A percentile compares a stretch with the other conserved stretches of the same genome.
phyloP scores from a whole-genome alignment of 257 asterid species.

The Solanum clarkiae region DNA sequence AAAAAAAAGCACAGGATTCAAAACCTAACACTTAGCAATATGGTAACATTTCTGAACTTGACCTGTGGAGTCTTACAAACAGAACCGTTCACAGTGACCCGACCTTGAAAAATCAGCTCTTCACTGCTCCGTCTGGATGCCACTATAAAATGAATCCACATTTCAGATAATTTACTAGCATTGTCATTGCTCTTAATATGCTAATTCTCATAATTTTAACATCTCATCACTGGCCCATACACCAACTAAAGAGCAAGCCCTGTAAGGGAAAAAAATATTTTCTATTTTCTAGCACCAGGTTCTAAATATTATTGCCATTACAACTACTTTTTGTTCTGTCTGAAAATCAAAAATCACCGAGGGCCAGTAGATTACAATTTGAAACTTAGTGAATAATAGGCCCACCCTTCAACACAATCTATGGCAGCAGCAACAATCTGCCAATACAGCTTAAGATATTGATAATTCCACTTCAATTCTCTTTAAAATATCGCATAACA shows the following conservation, averaged over 20 bases:
- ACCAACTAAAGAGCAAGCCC: not conserved
- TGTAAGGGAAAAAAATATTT: not conserved
- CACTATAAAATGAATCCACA: slow-evolving; percentile 34
- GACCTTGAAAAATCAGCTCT: slow-evolving; percentile 83
- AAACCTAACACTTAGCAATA: not conserved
- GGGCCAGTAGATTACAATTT: not conserved
- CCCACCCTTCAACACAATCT: not conserved
- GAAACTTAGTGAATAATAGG: not conserved
- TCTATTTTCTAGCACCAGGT: not conserved
- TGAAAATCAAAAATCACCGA: not conserved
- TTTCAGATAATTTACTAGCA: not conserved
- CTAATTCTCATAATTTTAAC: not conserved
- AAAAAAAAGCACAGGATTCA: not conserved
- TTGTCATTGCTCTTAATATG: not conserved
- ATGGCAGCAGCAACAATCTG: not conserved
- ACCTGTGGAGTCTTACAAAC: slow-evolving; percentile 94
- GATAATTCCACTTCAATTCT: not conserved
- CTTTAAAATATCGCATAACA: not conserved
- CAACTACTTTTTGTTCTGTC: not conserved
- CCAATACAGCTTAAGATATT: not conserved
- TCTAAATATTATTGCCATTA: not conserved
- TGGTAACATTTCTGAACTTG: not conserved
- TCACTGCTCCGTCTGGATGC: slow-evolving; percentile 97
- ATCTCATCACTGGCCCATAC: not conserved
- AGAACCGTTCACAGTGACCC: slow-evolving; percentile 91